Percentiles rank a stretch among this genome's conserved stretches.
Conservation (phyloP, 306 rosid species). For the Cucurbita moschata region DNA sequence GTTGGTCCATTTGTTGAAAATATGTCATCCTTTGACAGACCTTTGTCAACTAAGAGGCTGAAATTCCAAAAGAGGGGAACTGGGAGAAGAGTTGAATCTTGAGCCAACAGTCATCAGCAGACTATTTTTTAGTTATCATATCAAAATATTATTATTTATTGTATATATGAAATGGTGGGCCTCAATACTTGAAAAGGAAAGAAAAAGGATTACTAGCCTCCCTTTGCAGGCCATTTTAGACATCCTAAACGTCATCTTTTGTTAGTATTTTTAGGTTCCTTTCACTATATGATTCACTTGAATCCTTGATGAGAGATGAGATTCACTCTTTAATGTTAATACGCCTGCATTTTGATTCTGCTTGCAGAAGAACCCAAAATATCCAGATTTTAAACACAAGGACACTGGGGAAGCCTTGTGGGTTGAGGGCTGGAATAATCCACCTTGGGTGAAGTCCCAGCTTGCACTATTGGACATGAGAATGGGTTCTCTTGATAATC, state of each 20-base stretch:
- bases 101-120: not conserved
- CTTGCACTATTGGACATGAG: slow-evolving; percentile 56
- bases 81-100: not conserved
- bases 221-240: not conserved
- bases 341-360: not conserved
- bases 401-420: slow-evolving; percentile 91
- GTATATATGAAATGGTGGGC: not conserved
- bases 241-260: not conserved
- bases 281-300: not conserved
- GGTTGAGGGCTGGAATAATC: slow-evolving; percentile 69
- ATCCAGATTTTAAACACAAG: slow-evolving; percentile 85
- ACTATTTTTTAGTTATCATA: not conserved
- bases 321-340: not conserved
- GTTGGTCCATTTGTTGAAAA: not conserved
- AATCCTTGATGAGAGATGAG: not conserved
- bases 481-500: slow-evolving; percentile 37
- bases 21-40: not conserved
- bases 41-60: not conserved
- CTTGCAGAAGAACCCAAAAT: slow-evolving; percentile 75
- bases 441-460: slow-evolving; percentile 82
- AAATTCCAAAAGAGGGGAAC: not conserved
- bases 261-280: not conserved
- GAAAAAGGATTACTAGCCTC: not conserved
- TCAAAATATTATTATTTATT: not conserved
- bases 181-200: not conserved